Evolutionary conservation across 139 green algal genomes (phyloP), one percentile per base, ranked within the genome.

Genomic region (Chlamydomonas asymmetrica): DNA sequence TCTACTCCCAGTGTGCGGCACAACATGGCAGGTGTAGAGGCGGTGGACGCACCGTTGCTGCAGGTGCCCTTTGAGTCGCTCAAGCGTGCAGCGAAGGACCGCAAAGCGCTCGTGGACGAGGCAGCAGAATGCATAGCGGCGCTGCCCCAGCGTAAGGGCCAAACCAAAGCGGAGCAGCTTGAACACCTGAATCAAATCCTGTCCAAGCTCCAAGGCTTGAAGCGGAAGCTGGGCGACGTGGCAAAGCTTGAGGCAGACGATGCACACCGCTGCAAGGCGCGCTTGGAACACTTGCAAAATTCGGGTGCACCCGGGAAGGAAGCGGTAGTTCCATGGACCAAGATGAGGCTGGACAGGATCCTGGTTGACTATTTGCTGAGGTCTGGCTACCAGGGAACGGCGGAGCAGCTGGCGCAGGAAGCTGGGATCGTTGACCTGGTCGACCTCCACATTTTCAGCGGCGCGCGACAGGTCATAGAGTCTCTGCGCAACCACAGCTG

Each of bases 291-390:
- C 71, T 73, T 96, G 56, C 32, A 69, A 2, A 39, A 45, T 4
- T 54, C 88, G 38, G 76, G 81, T 1, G 9, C 65, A 41, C 29
- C 32, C 25, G 25, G 40, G 43, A 82, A n/a, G 59, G 49, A 13
- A 37, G 41, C 1, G 23, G 50, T 85, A 18, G 62, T 92, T 3
- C 41, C 84, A 0, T 97, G 92, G 92, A 93, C 89, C 61, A 71
- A 83, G 32, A 65, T 77, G 59, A 81, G 93, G 3, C 63, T 97
- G 35, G 86, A 94, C 69, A 50, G 82, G 3, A 70, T 97, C 13
- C 69, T 97, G 22, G 84, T 92, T 2, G 93, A 97, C 67, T 81
- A 97, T 74, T 74, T 98, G 82, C 81, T 97, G 49, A 81, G 92
- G 10, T 63, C 32, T 16, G 94, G 90, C 4, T 87, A 91, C 75